Evolutionary conservation across 306 rosid genomes (phyloP).

Genomic region (Carpinus viminea): DNA sequence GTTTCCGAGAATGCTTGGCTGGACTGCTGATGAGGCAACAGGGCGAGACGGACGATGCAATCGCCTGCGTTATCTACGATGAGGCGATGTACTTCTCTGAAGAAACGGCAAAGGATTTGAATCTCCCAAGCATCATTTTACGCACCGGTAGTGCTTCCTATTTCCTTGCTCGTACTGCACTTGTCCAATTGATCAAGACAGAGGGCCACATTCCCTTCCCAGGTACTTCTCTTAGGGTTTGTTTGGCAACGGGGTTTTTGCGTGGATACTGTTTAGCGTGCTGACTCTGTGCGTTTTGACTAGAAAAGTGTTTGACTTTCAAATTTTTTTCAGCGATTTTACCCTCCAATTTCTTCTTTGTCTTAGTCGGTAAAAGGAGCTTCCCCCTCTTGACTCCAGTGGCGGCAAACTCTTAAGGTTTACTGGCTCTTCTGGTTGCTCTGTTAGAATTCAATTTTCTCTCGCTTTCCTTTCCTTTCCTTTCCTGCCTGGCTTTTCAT

Average conservation of each 20-base stretch:
- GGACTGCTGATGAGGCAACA: neutral
- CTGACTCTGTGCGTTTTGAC: too few relatives aligned
- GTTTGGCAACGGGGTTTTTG: too few relatives aligned
- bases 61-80: conserved; percentile 44
- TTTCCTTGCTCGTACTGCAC: conserved; percentile 24
- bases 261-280: too few relatives aligned
- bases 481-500: conserved; percentile 11
- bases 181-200: conserved; percentile 13
- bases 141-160: conserved; percentile 35
- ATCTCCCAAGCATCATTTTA: conserved; percentile 33
- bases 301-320: too few relatives aligned
- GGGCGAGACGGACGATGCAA: conserved; percentile 9
- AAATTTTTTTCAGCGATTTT: too few relatives aligned
- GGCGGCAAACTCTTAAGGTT: conserved; percentile 6
- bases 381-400: conserved; percentile 28
- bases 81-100: conserved; percentile 28
- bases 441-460: neutral
- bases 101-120: conserved; percentile 31
- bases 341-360: too few relatives aligned
- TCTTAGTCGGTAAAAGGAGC: conserved; percentile 30
- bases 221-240: conserved; percentile 20
- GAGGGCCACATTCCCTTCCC: conserved; percentile 35
- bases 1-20: conserved; percentile 30
- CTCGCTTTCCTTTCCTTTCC: neutral
- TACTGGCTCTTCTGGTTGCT: conserved; percentile 55